Percentiles rank a stretch among this genome's conserved stretches.
These are phyloP conservation scores for Monosporascus sp. DNA, from an alignment of 2,329 filamentous ascomycete genomes.

Conservation along the genomic window DNA sequence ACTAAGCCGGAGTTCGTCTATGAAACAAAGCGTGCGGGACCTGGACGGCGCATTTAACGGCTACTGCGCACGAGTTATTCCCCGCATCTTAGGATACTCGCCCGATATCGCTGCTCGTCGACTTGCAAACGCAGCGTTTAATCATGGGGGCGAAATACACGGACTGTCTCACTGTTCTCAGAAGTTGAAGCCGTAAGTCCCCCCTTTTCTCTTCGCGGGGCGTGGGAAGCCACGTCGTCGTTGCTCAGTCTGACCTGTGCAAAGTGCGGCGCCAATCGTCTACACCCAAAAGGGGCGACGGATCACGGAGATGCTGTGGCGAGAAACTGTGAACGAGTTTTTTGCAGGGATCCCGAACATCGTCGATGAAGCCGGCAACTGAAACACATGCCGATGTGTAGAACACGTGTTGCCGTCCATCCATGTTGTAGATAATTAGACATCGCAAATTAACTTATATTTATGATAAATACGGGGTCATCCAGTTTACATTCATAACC, in stretches of 20 bases:
- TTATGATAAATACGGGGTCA: no score
- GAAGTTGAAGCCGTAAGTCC: conserved; percentile 7
- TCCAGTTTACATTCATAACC: no score
- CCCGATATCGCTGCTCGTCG: conserved; percentile 4
- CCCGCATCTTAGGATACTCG: conserved; percentile 3
- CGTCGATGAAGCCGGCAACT: neutral
- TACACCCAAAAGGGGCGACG: conserved; percentile 2
- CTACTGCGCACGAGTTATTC: neutral
- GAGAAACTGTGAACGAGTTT: conserved; percentile 10
- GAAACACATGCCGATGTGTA: no score
- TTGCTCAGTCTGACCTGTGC: neutral
- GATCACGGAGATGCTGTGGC: conserved; percentile 3
- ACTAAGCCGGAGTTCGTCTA: conserved; percentile 10
- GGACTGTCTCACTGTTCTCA: neutral
- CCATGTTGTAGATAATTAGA: no score
- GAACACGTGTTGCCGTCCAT: no score
- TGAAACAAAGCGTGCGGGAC: conserved; percentile 4
- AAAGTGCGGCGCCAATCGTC: conserved; percentile 10
- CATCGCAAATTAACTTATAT: no score
- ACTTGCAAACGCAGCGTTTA: no score
- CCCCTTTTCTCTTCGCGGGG: neutral
- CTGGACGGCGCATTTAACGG: neutral
- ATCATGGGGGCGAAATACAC: no score
- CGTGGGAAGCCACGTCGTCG: neutral
- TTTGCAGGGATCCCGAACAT: conserved; percentile 7